Evolutionary conservation across 176 grass and related monocot species (phyloP).

Genomic region (Carex parvula): DNA sequence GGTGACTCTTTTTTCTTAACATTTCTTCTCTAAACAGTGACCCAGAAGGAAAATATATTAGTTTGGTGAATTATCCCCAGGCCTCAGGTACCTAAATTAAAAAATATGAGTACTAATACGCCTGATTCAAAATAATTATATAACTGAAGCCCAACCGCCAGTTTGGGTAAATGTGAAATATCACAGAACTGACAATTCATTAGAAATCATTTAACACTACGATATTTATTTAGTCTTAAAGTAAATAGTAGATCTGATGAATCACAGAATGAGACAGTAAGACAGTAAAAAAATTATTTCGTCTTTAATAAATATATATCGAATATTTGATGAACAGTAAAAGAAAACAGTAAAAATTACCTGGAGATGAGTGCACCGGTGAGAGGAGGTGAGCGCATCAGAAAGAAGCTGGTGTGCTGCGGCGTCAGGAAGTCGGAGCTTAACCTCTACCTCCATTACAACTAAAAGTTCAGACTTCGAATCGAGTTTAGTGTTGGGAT

Average conservation of each 20-base stretch:
- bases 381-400: constrained; percentile 46
- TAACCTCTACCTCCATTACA: constrained; percentile 83
- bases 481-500: constrained; percentile 7
- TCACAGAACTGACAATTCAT: neutral
- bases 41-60: neutral
- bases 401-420: constrained; percentile 67
- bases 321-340: neutral
- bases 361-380: constrained; percentile 47
- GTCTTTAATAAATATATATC: no score
- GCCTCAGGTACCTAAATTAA: neutral
- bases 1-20: neutral
- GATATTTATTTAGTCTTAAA: neutral
- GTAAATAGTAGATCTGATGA: neutral
- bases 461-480: neutral
- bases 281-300: no score
- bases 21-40: neutral
- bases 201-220: neutral
- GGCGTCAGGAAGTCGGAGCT: constrained; percentile 67
- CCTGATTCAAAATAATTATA: neutral
- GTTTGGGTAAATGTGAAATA: neutral
- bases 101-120: neutral
- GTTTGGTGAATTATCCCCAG: neutral
- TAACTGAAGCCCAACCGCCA: neutral
- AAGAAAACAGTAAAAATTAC: neutral
- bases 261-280: neutral